phyloP scores from a whole-genome alignment of 352 stramenopile genomes.

The Phytopythium chamaehyphon region DNA sequence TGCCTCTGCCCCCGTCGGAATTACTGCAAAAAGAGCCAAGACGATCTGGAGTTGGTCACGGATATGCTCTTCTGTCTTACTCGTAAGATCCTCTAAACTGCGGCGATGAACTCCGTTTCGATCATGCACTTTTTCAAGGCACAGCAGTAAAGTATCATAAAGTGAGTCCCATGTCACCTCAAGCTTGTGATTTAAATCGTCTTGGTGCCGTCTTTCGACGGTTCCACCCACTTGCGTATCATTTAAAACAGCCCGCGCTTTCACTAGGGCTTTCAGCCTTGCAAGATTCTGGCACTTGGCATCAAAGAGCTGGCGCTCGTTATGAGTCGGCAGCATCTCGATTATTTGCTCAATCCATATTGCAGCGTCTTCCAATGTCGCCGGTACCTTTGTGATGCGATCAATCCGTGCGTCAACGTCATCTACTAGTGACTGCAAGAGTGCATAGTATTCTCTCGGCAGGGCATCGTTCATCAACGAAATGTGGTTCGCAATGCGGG shows the following conservation, averaged over 20 bases:
- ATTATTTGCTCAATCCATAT: constrained; percentile 45
- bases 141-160: constrained; percentile 58
- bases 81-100: constrained; percentile 45
- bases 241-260: constrained; percentile 10
- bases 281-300: constrained; percentile 47
- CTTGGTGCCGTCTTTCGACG: constrained; percentile 8
- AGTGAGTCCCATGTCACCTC: constrained; percentile 62
- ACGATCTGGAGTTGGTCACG: constrained; percentile 29
- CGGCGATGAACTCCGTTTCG: constrained; percentile 55
- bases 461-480: constrained; percentile 35
- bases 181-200: constrained; percentile 32
- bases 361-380: constrained; percentile 38
- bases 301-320: constrained; percentile 49
- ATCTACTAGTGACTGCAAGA: constrained; percentile 36
- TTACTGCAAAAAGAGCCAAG: constrained; percentile 25
- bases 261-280: constrained; percentile 37
- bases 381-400: constrained; percentile 56
- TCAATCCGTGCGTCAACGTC: constrained; percentile 57
- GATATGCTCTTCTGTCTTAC: constrained; percentile 43
- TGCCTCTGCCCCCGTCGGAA: constrained; percentile 25
- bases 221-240: background rate
- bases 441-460: constrained; percentile 46
- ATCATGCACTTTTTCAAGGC: constrained; percentile 51
- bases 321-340: constrained; percentile 48
- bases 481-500: constrained; percentile 27